Conservation (phyloP, 208 protist genomes). For the Sergeia podlipaevii region DNA sequence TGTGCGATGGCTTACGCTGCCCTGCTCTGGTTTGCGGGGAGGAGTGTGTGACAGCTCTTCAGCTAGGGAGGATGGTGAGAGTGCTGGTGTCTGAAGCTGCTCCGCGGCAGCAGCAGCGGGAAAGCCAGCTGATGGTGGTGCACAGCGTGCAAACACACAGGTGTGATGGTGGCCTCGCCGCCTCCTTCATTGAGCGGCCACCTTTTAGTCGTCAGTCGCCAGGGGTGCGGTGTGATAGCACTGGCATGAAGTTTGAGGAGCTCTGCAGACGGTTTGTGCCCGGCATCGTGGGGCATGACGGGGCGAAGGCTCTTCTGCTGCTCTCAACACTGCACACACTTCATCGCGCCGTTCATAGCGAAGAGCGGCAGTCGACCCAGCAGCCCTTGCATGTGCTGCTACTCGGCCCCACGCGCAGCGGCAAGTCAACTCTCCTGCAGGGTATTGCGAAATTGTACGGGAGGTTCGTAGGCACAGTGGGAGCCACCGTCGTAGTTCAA, state of each 20-base stretch:
- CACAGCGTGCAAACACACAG: neutral
- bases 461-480: conserved; percentile 26
- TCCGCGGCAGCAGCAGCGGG: neutral
- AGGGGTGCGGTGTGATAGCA: neutral
- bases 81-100: too few species aligned
- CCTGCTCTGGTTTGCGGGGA: conserved; percentile 9
- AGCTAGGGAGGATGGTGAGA: neutral
- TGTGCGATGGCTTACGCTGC: neutral
- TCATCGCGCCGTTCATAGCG: conserved; percentile 29
- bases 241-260: neutral
- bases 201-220: neutral
- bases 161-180: conserved; percentile 13
- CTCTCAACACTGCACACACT: conserved; percentile 51
- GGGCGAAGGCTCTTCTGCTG: conserved; percentile 48
- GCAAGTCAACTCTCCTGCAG: conserved; percentile 52
- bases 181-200: neutral
- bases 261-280: conserved; percentile 23
- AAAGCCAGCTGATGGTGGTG: neutral
- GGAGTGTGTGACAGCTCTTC: neutral
- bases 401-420: conserved; percentile 42
- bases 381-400: conserved; percentile 55
- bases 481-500: conserved; percentile 35
- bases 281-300: conserved; percentile 42
- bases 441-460: conserved; percentile 33
- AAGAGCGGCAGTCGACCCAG: conserved; percentile 6